Base-by-base conservation (phyloP, 2,329 filamentous ascomycete genomes). In the Penicillium concentricum region DNA sequence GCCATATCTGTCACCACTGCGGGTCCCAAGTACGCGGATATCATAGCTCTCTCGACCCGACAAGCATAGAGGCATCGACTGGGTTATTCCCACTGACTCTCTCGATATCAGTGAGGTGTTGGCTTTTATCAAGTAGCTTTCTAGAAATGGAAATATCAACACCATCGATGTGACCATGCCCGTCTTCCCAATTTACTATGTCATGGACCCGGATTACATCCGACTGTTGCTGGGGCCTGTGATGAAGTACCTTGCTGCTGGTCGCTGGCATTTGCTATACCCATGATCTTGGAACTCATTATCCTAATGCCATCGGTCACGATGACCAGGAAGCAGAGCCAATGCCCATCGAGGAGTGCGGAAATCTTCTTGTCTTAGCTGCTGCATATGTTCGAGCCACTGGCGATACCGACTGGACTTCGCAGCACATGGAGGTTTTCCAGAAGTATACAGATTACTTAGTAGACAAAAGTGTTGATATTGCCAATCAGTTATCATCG, bases 81-180 rank as follows among this genome's bases (percentile, higher is more conserved):
- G 78, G 35, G 73, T 71, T 6, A 75, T 78, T 38, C 70, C 74
- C 16, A 61, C 68, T 24, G 66, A 68, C 35, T 69, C 73, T 5
- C 63, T 71, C 5, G 62, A 73, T 54, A 71, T 69, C 1, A 61
- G 58, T 18, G 61, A 71, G 34, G 64, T 71, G 2, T 58, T 74
- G 30, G 73, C 70, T 6, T 78, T 78, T 38, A 69, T 78, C 58
- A 78, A 78, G 48, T 76, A 79, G 58, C 70, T 79, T 39, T 76
- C 74, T 5, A 78, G 75, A 42, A 69, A 78, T 52, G 76, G 75
- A 4, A 78, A 79, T 53, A 55, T 76, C 38, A 76, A 78, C 53
- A 78, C 76, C 0, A 67, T 78, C 16, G 76, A 79, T 57, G 69
- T 79, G 35, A 76, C 78, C 37, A 76, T 73, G 67, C 74, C 76